Percentiles rank a stretch among this genome's conserved stretches.
phyloP scores from a whole-genome alignment of 164 flowering plant species.

The Echeveria elegans region DNA sequence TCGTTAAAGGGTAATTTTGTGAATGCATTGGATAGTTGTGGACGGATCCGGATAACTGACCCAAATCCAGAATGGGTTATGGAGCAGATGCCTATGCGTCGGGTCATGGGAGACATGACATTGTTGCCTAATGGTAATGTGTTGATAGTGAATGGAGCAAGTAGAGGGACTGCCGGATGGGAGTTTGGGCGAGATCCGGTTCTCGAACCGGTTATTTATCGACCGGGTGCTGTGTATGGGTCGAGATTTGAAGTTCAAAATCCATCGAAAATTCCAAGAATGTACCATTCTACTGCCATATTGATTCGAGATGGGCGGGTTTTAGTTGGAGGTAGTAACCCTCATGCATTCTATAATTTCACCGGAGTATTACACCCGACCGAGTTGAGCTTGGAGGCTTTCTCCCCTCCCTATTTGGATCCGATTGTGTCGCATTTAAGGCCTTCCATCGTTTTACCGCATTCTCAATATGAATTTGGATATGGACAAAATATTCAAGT shows the following conservation, averaged over 20 bases:
- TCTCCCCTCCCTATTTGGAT: constrained; percentile 34
- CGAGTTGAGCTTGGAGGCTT: constrained; percentile 30
- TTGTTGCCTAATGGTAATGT: constrained; percentile 43
- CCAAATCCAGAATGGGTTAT: constrained; percentile 29
- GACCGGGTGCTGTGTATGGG: neutral
- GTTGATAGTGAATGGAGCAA: constrained; percentile 43
- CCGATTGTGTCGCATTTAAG: constrained; percentile 10
- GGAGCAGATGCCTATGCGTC: constrained; percentile 43
- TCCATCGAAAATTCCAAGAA: constrained; percentile 23
- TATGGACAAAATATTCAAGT: constrained; percentile 17
- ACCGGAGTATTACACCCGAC: constrained; percentile 19
- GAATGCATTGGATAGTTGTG: constrained; percentile 32
- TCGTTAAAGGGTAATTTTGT: constrained; percentile 21
- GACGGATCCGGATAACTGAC: constrained; percentile 26
- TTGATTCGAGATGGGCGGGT: constrained; percentile 27
- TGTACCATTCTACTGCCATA: constrained; percentile 37
- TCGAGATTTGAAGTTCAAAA: constrained; percentile 22
- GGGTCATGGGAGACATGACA: constrained; percentile 51
- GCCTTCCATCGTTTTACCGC: neutral
- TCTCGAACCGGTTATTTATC: constrained; percentile 34
- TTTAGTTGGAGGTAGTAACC: constrained; percentile 35
- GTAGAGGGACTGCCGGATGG: constrained; percentile 48
- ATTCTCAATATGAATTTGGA: constrained; percentile 8
- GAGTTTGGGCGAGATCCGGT: constrained; percentile 27
- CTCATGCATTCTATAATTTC: constrained; percentile 22